Evolutionary conservation across 257 asterid species (phyloP).

Genomic region (Mentha longifolia): DNA sequence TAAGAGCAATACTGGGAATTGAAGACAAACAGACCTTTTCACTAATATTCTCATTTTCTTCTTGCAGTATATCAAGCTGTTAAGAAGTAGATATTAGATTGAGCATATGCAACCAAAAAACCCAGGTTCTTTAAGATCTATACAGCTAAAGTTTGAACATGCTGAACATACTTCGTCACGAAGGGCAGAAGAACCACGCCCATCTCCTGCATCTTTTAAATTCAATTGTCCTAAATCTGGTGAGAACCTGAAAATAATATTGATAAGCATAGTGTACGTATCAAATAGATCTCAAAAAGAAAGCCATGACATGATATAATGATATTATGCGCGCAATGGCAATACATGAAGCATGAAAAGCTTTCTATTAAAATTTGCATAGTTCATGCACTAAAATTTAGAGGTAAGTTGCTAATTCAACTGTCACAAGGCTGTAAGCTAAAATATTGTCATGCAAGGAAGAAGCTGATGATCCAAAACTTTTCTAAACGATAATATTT

Average conservation of each 20-base stretch:
- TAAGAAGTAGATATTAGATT: conserved; percentile 46
- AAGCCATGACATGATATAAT: conserved; percentile 25
- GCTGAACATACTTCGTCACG: conserved; percentile 71
- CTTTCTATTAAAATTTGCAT: conserved; percentile 18
- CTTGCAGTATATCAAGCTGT: conserved; percentile 95
- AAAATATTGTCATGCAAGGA: conserved; percentile 13
- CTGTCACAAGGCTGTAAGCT: not conserved
- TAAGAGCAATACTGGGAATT: conserved; percentile 20
- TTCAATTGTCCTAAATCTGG: conserved; percentile 65
- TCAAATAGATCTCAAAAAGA: conserved; percentile 21
- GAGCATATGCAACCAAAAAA: conserved; percentile 29
- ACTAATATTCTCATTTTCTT: conserved; percentile 80
- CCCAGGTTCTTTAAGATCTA: conserved; percentile 16
- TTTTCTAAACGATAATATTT: too few species aligned
- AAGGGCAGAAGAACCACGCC: conserved; percentile 80
- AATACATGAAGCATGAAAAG: conserved; percentile 13
- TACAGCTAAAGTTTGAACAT: conserved; percentile 28
- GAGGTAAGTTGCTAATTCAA: conserved; percentile 21
- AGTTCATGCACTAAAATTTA: conserved; percentile 23
- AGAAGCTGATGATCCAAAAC: conserved; percentile 9
- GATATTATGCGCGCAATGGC: conserved; percentile 23
- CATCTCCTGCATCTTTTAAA: conserved; percentile 63
- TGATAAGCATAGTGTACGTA: conserved; percentile 18
- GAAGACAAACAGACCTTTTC: conserved; percentile 70
- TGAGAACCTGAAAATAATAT: conserved; percentile 70